Base-by-base conservation (phyloP, 139 green algal genomes). In the Helicosporidium sp. region DNA sequence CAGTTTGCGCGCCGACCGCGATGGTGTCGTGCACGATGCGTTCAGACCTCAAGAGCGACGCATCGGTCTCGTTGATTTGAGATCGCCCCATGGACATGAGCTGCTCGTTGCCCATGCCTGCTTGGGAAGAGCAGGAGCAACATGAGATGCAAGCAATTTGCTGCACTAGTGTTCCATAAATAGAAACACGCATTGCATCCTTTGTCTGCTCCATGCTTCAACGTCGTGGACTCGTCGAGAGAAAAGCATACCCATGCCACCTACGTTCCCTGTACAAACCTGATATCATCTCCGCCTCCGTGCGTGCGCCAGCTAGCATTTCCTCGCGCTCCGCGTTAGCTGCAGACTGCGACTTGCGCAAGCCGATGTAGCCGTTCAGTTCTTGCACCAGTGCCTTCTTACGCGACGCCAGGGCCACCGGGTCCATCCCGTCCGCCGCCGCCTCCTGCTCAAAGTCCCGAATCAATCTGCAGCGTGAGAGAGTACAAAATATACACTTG, bases 391-490 rank as follows among this genome's bases (percentile, higher is more conserved):
- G 51, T 10, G 28, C 22, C 26, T 70, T 74, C 52, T 88, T 88
- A 2, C 79, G 58, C 17, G 68, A 51, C 0, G 64, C 59, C 0
- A 92, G 48, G 40, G 82, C 68, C 6, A 51, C 41, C 0, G 65
- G 29, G 1, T 72, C 55, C 70, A 91, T 78, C 29, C 60, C 62
- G 49, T 93, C 79, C 28, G 64, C 66, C 6, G 80, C 61, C 5
- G 76, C 82, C 36, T 93, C 82, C 7, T 65, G 46, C 52, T 93
- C 82, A 65, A 93, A 93, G n/a, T 93, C 82, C 19, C 80, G 77
- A 25, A 93, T 83, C 1, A 93, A 64, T 16, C 82, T 92, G 66
- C 58, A 49, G 13, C 4, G n/a, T n/a, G n/a, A n/a, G n/a, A n/a
- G n/a, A n/a, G n/a, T n/a, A n/a, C n/a, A n/a, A n/a, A n/a, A n/a